Evolutionary conservation across 352 stramenopile species (phyloP).

Genomic region (Phytophthora ramorum): DNA sequence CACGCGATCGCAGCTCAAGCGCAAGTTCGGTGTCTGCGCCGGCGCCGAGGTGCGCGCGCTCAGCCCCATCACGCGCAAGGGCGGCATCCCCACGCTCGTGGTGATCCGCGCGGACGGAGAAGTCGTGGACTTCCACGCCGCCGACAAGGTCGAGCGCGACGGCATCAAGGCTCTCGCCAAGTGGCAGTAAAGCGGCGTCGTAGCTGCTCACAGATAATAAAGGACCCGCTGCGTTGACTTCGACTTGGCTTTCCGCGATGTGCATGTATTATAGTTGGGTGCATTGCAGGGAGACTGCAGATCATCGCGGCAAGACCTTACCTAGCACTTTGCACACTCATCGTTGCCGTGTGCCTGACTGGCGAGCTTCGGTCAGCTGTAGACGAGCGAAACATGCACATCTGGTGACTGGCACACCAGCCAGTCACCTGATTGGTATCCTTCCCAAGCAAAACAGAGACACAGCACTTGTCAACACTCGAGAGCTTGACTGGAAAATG

Average conservation of each 20-base stretch:
- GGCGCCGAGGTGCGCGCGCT: constrained; percentile 64
- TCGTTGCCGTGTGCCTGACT: too few species aligned
- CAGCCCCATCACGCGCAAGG: constrained; percentile 64
- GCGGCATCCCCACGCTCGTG: constrained; percentile 79
- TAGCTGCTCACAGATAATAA: not conserved
- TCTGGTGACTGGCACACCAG: not conserved
- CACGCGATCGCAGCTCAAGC: constrained; percentile 76
- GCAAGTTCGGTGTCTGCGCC: constrained; percentile 82
- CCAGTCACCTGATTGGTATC: constrained; percentile 16
- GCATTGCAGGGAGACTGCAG: not conserved
- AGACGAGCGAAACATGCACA: constrained; percentile 16
- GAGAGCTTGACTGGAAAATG: constrained; percentile 27
- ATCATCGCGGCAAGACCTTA: not conserved
- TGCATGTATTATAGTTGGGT: not conserved
- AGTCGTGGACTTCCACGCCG: constrained; percentile 73
- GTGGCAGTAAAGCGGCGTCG: constrained; percentile 39
- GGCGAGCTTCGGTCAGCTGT: constrained; percentile 3
- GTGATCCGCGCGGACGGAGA: constrained; percentile 68
- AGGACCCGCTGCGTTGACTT: not conserved
- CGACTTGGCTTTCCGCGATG: not conserved
- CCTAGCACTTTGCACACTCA: not conserved
- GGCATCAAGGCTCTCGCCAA: constrained; percentile 49
- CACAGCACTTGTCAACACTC: too few species aligned
- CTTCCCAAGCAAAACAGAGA: constrained; percentile 2
- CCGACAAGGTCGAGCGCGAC: constrained; percentile 64